Evolutionary conservation across 2,329 filamentous ascomycete genomes (phyloP).

Genomic region (Epichloe amarillans): DNA sequence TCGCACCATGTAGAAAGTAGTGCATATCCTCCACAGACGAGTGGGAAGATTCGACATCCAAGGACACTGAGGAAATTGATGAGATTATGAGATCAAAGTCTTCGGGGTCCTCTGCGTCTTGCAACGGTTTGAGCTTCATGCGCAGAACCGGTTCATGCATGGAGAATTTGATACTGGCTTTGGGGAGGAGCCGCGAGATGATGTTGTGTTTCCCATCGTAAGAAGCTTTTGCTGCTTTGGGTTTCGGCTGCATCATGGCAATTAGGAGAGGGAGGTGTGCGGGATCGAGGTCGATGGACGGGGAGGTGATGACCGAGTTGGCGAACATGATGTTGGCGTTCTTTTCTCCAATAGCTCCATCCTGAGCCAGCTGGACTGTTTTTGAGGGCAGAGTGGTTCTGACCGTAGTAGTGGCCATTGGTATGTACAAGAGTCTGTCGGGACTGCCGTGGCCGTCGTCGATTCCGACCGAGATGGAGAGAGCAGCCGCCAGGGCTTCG

Average conservation of each 20-base stretch:
- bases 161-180: conserved; percentile 87
- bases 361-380: conserved; percentile 66
- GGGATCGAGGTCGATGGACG: conserved; percentile 84
- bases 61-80: conserved; percentile 81
- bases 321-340: conserved; percentile 96
- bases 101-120: conserved; percentile 48
- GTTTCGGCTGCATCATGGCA: conserved; percentile 53
- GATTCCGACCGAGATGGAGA: conserved; percentile 83
- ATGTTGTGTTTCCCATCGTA: conserved; percentile 47
- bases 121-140: conserved; percentile 72
- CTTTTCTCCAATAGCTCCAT: conserved; percentile 62
- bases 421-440: conserved; percentile 81
- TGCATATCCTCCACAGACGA: conserved; percentile 70
- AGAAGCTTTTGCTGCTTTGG: conserved; percentile 19
- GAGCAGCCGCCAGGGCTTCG: conserved; percentile 80
- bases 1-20: conserved; percentile 72
- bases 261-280: conserved; percentile 79
- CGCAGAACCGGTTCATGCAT: conserved; percentile 92
- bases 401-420: conserved; percentile 92
- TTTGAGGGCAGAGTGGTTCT: conserved; percentile 92
- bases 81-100: conserved; percentile 95
- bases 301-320: conserved; percentile 91
- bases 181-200: conserved; percentile 82
- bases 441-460: conserved; percentile 80
- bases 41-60: conserved; percentile 94